These are phyloP conservation scores for Elongisporangium anandrum DNA, from an alignment of 352 stramenopile genomes.

Conservation along the genomic window DNA sequence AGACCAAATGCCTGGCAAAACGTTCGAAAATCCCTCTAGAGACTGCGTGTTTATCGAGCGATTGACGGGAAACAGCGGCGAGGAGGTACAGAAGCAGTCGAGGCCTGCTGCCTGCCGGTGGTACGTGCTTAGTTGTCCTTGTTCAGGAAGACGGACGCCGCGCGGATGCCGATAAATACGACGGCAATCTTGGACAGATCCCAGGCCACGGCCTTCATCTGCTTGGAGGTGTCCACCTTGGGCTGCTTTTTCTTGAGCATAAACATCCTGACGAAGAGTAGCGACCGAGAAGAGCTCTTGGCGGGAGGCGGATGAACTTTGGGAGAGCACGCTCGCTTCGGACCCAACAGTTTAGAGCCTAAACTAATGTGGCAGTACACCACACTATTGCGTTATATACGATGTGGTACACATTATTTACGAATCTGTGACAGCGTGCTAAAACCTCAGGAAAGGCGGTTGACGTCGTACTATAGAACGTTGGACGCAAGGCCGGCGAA, in stretches of 20 bases:
- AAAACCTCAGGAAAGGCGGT: too few relatives aligned
- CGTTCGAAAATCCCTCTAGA: background rate
- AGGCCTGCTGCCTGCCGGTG: constrained; percentile 2
- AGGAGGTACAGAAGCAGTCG: background rate
- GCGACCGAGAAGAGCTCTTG: background rate
- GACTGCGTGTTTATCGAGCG: background rate
- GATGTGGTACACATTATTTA: background rate
- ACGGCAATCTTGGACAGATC: constrained; percentile 73
- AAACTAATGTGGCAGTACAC: background rate
- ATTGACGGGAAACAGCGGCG: background rate
- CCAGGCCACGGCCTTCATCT: constrained; percentile 71
- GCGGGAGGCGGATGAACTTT: background rate
- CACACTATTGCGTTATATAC: background rate
- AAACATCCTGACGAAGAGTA: constrained; percentile 43
- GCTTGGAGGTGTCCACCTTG: constrained; percentile 72
- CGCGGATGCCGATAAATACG: constrained; percentile 71
- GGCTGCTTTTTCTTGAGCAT: constrained; percentile 89
- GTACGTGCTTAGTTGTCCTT: constrained; percentile 34
- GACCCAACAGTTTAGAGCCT: background rate
- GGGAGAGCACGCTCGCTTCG: background rate
- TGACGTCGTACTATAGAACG: too few relatives aligned
- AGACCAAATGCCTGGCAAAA: background rate
- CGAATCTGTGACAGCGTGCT: too few relatives aligned
- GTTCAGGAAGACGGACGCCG: constrained; percentile 68
- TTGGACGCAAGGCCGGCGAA: background rate